Percentiles rank a stretch among this genome's conserved stretches.
These are phyloP conservation scores for Citeromyces matritensis DNA, from an alignment of 805 yeast species.

Conservation along the genomic window DNA sequence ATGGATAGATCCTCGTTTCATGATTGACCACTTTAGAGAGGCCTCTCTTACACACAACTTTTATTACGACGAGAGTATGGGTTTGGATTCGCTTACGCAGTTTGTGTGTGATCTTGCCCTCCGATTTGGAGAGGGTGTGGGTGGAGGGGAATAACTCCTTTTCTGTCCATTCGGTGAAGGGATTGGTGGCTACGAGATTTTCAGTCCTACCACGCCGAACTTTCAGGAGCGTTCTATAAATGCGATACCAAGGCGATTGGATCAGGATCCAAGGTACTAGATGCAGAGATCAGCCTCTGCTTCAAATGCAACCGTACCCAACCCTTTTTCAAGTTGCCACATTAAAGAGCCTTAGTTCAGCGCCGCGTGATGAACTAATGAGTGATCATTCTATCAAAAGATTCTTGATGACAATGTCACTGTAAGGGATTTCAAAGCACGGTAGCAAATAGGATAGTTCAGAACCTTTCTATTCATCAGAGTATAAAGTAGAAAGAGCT, in stretches of 20 bases:
- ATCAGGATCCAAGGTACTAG: constrained; percentile 98
- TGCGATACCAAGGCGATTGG: constrained; percentile 99
- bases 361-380: no score
- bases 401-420: no score
- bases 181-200: constrained; percentile 97
- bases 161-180: constrained; percentile 99
- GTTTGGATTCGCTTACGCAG: constrained; percentile 89
- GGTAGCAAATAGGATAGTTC: no score
- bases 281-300: no score
- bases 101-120: constrained; percentile 93
- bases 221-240: constrained; percentile 94
- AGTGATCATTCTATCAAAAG: no score
- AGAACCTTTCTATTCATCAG: no score
- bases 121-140: constrained; percentile 94
- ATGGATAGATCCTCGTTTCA: constrained; percentile 95
- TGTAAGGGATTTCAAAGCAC: no score
- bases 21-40: constrained; percentile 97
- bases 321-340: no score
- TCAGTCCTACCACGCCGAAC: constrained; percentile 96
- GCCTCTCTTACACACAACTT: constrained; percentile 76
- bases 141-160: constrained; percentile 90
- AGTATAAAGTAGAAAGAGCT: no score
- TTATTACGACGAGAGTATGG: constrained; percentile 83
- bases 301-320: no score
- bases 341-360: no score